phyloP scores from a whole-genome alignment of 257 asterid species.

The Solanum pinnatisectum region DNA sequence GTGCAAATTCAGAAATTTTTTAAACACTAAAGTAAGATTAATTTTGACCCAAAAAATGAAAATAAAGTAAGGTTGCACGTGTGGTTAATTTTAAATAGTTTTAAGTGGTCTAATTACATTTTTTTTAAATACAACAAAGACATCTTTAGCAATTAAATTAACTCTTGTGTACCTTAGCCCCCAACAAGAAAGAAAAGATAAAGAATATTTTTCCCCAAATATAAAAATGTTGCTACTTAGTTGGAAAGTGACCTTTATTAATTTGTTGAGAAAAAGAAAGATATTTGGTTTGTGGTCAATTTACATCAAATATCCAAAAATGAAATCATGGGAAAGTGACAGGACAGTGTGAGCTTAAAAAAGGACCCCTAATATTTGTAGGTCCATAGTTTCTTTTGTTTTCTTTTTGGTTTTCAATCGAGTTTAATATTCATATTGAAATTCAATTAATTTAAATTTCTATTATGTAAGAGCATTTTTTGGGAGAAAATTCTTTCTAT shows the following conservation, averaged over 20 bases:
- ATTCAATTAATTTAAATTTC: fast-evolving
- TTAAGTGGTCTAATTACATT: background rate
- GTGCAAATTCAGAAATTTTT: background rate
- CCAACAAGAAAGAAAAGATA: background rate
- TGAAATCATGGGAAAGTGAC: conserved; percentile 15
- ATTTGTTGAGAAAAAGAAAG: background rate
- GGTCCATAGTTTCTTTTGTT: background rate
- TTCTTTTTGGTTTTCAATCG: fast-evolving
- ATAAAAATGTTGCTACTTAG: background rate
- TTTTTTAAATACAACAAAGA: background rate
- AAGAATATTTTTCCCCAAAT: background rate
- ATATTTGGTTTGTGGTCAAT: background rate
- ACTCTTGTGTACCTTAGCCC: background rate
- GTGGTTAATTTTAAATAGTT: background rate
- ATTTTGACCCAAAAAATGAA: background rate
- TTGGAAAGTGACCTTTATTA: conserved; percentile 16
- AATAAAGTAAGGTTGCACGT: conserved; percentile 7
- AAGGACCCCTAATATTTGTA: conserved; percentile 8
- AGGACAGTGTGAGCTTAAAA: background rate
- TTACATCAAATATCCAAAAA: conserved; percentile 2
- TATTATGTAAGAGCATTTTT: too few relatives aligned
- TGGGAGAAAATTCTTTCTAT: background rate
- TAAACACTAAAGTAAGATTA: background rate
- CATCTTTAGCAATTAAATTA: background rate
- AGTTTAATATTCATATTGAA: too few relatives aligned